A percentile compares a stretch with the other conserved stretches of the same genome.
phyloP scores from a whole-genome alignment of 148 eudicot species.

The Drosera capensis region DNA sequence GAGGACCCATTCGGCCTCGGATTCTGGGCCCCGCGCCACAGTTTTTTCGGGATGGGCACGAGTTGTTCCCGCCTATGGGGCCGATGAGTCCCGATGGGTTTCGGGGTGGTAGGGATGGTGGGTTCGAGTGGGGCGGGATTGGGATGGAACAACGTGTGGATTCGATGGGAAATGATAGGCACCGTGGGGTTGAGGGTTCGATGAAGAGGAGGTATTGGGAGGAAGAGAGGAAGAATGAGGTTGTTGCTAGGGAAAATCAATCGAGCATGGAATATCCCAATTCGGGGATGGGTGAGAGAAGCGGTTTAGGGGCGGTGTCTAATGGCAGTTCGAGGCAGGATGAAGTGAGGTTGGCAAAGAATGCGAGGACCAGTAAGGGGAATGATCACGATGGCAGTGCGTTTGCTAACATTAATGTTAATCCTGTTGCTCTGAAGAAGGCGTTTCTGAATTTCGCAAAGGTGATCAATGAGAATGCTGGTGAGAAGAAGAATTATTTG shows the following conservation, averaged over 20 bases:
- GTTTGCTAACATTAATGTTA: constrained; percentile 27
- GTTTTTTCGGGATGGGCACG: constrained; percentile 8
- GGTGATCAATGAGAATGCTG: constrained; percentile 40
- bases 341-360: constrained; percentile 34
- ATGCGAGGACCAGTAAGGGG: constrained; percentile 26
- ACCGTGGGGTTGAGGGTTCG: constrained; percentile 14
- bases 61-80: constrained; percentile 20
- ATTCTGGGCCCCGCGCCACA: constrained; percentile 8
- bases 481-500: constrained; percentile 46
- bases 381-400: constrained; percentile 18
- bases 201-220: constrained; percentile 63
- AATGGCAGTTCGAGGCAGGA: constrained; percentile 27
- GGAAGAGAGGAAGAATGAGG: constrained; percentile 29
- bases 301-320: constrained; percentile 19
- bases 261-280: constrained; percentile 67
- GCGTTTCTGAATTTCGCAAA: constrained; percentile 52
- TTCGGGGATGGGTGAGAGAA: constrained; percentile 14
- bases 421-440: constrained; percentile 51
- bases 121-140: constrained; percentile 11
- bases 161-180: constrained; percentile 21
- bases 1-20: constrained; percentile 19
- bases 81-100: constrained; percentile 50
- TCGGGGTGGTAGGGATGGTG: constrained; percentile 14
- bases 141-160: constrained; percentile 35
- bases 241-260: constrained; percentile 60